phyloP scores from a whole-genome alignment of 192 early-diverging fungal genomes.

The Coemansia furcata region DNA sequence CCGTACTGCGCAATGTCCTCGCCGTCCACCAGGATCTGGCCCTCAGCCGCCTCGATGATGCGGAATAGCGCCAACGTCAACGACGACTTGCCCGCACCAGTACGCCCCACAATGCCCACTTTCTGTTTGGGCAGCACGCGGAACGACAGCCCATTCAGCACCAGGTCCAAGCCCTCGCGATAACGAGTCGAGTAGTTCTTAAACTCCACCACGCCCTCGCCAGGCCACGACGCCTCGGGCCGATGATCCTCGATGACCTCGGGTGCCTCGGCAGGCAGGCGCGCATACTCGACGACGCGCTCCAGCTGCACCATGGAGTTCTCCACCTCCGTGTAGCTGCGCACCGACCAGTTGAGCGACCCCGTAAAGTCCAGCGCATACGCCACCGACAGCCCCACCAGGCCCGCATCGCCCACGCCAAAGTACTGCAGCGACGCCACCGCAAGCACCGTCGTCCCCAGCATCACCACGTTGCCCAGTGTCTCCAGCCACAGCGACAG shows the following conservation, averaged over 20 bases:
- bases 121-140: slow-evolving; percentile 53
- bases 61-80: slow-evolving; percentile 75
- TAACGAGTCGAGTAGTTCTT: slow-evolving; percentile 55
- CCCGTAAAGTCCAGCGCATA: slow-evolving; percentile 82
- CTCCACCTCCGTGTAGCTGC: slow-evolving; percentile 73
- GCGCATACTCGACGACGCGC: slow-evolving; percentile 54
- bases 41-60: slow-evolving; percentile 63
- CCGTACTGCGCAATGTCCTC: slow-evolving; percentile 73
- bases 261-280: slow-evolving; percentile 40
- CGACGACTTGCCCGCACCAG: slow-evolving; percentile 80
- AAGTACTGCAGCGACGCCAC: slow-evolving; percentile 58
- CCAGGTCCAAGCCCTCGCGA: slow-evolving; percentile 53
- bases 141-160: slow-evolving; percentile 49
- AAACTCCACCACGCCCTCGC: slow-evolving; percentile 53
- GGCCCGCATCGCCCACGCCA: slow-evolving; percentile 54
- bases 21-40: slow-evolving; percentile 75
- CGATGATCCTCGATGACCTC: slow-evolving; percentile 32
- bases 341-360: slow-evolving; percentile 74
- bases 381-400: slow-evolving; percentile 74
- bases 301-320: slow-evolving; percentile 67
- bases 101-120: slow-evolving; percentile 64
- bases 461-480: slow-evolving; percentile 71
- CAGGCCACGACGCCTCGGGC: slow-evolving; percentile 53
- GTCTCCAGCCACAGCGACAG: slow-evolving; percentile 77
- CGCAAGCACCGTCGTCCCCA: slow-evolving; percentile 73